These are phyloP conservation scores for Botrytis deweyae DNA, from an alignment of 2,329 filamentous ascomycete species.

Conservation along the genomic window DNA sequence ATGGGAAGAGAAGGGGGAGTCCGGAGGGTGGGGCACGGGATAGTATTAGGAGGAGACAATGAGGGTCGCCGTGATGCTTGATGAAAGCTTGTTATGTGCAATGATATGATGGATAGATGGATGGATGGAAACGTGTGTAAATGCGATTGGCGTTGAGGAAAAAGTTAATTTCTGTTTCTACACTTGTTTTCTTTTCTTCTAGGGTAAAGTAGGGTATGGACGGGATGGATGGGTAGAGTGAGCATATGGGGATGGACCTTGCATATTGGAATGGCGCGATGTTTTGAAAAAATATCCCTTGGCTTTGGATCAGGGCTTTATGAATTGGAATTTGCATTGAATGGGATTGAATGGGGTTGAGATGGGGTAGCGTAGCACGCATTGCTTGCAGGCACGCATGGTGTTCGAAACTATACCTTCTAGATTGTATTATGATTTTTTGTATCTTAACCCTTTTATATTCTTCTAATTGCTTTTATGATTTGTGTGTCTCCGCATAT, in stretches of 20 bases:
- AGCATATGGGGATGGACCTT: slow-evolving; percentile 16
- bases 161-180: slow-evolving; percentile 5
- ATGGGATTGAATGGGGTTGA: slow-evolving; percentile 28
- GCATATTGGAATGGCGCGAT: slow-evolving; percentile 20
- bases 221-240: not conserved
- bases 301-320: not conserved
- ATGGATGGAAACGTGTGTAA: slow-evolving; percentile 5
- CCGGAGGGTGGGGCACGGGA: slow-evolving; percentile 49
- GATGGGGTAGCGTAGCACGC: slow-evolving; percentile 27
- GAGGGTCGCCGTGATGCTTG: slow-evolving; percentile 12
- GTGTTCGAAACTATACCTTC: slow-evolving; percentile 27
- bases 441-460: slow-evolving; percentile 10
- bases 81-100: slow-evolving; percentile 5
- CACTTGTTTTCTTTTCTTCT: not conserved
- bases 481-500: not conserved
- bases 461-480: slow-evolving; percentile 7
- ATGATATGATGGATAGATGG: not conserved
- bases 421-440: slow-evolving; percentile 32
- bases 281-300: slow-evolving; percentile 8
- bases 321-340: slow-evolving; percentile 23
- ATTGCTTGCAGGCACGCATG: slow-evolving; percentile 23
- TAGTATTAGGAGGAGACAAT: slow-evolving; percentile 46
- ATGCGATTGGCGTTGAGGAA: slow-evolving; percentile 5
- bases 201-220: not conserved
- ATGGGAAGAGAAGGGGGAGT: slow-evolving; percentile 55